Evolutionary conservation across 352 stramenopile genomes (phyloP).

Genomic region (Phytopythium chamaehyphon): DNA sequence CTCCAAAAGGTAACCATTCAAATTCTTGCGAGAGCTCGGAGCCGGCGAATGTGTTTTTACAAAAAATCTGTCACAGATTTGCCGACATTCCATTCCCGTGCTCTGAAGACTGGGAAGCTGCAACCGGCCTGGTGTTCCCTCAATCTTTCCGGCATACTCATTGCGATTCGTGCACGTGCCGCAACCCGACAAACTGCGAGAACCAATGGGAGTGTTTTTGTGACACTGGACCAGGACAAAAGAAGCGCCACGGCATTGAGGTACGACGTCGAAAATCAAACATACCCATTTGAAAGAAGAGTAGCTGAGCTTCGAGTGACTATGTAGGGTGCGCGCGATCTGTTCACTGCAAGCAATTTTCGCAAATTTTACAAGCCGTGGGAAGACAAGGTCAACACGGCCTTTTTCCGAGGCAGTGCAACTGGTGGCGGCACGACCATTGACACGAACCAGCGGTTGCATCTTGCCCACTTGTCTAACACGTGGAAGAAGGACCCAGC

Average conservation of each 20-base stretch:
- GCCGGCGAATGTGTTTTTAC: too few species aligned
- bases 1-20: constrained; percentile 55
- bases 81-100: constrained; percentile 98
- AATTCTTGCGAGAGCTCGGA: neutral
- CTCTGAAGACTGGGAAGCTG: constrained; percentile 93
- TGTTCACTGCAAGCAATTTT: constrained; percentile 98
- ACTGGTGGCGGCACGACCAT: constrained; percentile 94
- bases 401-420: constrained; percentile 97
- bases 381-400: constrained; percentile 95
- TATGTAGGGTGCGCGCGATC: constrained; percentile 58
- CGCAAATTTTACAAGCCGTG: constrained; percentile 95
- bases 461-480: constrained; percentile 89
- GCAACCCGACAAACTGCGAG: constrained; percentile 59
- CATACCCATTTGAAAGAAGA: neutral
- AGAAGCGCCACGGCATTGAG: constrained; percentile 75
- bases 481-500: constrained; percentile 89
- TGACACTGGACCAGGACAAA: constrained; percentile 39
- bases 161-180: constrained; percentile 70
- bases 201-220: constrained; percentile 84
- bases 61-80: constrained; percentile 73
- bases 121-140: constrained; percentile 88
- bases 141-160: constrained; percentile 89
- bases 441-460: constrained; percentile 96
- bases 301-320: neutral
- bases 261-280: neutral